Percentiles rank a stretch among this genome's conserved stretches.
Evolutionary conservation across 2,329 filamentous ascomycete species (phyloP).

Genomic region (Arthrocladium fulminans): DNA sequence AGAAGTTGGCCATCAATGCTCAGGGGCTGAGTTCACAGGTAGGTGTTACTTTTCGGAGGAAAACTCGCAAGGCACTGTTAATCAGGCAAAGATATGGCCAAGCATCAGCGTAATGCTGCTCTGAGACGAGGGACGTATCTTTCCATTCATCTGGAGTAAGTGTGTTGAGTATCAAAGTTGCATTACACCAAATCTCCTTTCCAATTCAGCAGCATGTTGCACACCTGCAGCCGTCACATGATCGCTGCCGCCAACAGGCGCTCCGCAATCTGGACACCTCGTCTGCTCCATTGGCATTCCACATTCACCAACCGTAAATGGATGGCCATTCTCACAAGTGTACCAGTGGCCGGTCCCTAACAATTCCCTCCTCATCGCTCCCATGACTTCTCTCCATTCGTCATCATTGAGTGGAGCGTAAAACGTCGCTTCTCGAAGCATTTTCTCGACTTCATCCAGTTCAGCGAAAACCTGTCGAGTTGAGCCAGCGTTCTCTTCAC

Average conservation of each 20-base stretch:
- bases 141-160: too few species aligned
- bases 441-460: conserved; percentile 38
- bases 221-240: conserved; percentile 12
- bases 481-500: conserved; percentile 21
- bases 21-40: too few species aligned
- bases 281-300: conserved; percentile 27
- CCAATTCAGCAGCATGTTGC: not conserved
- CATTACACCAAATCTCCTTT: too few species aligned
- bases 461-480: conserved; percentile 36
- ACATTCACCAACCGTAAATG: conserved; percentile 28
- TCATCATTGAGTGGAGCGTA: conserved; percentile 31
- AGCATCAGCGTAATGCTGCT: too few species aligned
- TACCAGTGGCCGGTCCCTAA: conserved; percentile 51
- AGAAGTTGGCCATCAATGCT: too few species aligned
- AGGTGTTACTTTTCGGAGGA: too few species aligned
- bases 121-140: too few species aligned
- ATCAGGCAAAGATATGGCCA: too few species aligned
- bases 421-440: conserved; percentile 41
- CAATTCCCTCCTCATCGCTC: conserved; percentile 1
- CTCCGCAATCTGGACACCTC: conserved; percentile 25
- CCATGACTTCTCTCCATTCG: conserved; percentile 38
- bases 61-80: too few species aligned
- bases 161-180: too few species aligned
- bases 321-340: conserved; percentile 48
- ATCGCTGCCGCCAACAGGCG: conserved; percentile 20